Percentiles rank a stretch among this genome's conserved stretches.
These are phyloP conservation scores for Piper longum DNA, from an alignment of 164 flowering plant species.

Conservation along the genomic window DNA sequence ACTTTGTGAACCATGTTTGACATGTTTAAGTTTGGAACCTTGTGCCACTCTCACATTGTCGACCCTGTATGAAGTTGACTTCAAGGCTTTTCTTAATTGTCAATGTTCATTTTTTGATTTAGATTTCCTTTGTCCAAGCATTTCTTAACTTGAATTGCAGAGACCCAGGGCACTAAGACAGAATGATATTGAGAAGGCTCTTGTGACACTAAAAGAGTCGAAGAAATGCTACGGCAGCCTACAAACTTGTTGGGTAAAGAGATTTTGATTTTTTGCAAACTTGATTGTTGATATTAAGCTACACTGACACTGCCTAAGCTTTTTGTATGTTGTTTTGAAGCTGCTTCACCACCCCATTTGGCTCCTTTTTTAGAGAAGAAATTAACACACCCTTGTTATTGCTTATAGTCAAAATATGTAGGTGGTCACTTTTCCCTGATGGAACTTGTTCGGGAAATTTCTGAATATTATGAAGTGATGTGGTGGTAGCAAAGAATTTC, in stretches of 20 bases:
- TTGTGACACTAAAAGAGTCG: conserved; percentile 46
- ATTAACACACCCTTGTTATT: background rate
- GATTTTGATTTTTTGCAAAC: background rate
- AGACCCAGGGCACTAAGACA: conserved; percentile 61
- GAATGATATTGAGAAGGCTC: conserved; percentile 55
- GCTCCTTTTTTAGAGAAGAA: background rate
- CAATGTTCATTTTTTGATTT: background rate
- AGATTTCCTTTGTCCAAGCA: background rate
- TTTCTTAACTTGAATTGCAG: conserved; percentile 21
- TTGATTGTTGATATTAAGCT: background rate
- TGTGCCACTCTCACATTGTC: too few species aligned
- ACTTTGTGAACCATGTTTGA: too few species aligned
- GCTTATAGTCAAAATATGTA: too few species aligned
- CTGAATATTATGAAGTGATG: too few species aligned
- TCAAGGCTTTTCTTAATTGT: too few species aligned
- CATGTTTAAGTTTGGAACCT: too few species aligned
- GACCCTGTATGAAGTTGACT: too few species aligned
- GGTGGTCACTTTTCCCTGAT: too few species aligned
- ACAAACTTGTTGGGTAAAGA: conserved; percentile 25
- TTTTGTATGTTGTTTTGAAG: background rate
- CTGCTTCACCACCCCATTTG: background rate
- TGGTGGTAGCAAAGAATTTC: too few species aligned
- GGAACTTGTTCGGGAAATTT: too few species aligned
- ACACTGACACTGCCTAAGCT: background rate
- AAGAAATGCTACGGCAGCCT: conserved; percentile 43